Conservation (phyloP, 805 yeast genomes). For the Komagataella populi region DNA sequence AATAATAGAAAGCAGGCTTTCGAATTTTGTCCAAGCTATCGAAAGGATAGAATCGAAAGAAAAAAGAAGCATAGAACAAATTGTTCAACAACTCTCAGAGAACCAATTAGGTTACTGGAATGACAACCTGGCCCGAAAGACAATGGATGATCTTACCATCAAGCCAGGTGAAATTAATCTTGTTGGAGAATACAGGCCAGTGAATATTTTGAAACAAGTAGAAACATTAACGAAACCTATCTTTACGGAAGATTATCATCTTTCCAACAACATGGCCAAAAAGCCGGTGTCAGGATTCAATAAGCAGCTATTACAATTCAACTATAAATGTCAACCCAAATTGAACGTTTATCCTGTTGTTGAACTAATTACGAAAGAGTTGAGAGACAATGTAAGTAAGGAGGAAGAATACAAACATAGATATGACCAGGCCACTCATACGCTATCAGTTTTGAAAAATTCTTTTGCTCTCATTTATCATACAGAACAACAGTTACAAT, state of each 20-base stretch:
- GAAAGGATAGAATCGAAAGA: constrained; percentile 8
- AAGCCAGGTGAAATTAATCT: neutral
- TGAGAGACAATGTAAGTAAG: neutral
- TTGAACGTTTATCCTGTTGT: neutral
- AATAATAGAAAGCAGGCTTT: constrained; percentile 32
- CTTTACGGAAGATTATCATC: neutral
- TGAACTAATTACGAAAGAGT: neutral
- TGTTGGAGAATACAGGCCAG: neutral
- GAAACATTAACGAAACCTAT: neutral
- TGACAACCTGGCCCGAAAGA: neutral
- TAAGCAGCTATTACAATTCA: neutral
- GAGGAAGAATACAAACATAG: neutral
- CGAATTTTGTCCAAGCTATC: constrained; percentile 26
- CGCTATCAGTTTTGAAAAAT: neutral
- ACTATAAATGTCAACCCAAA: neutral
- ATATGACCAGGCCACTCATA: neutral
- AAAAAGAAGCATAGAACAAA: neutral
- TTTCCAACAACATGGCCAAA: neutral
- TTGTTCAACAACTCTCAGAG: neutral
- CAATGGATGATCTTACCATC: neutral
- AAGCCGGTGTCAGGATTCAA: neutral
- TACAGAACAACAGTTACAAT: neutral
- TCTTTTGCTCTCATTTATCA: neutral
- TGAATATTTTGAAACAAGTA: neutral
- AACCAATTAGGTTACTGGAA: neutral